Evolutionary conservation across 345 rosid species (phyloP).

Genomic region (Garcia nutans): DNA sequence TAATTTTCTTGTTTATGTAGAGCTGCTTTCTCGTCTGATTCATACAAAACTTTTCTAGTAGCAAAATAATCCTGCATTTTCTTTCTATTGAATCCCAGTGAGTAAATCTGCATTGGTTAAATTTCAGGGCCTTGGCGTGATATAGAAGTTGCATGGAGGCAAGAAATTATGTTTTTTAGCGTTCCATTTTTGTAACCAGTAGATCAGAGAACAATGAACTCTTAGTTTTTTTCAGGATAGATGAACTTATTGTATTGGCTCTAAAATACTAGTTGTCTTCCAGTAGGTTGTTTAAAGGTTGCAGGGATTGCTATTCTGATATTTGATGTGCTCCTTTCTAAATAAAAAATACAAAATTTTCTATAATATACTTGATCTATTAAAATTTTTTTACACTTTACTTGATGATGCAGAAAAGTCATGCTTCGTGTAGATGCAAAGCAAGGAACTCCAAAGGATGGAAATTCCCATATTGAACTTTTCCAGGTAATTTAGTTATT

Average conservation of each 20-base stretch:
- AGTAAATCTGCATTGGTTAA: background rate
- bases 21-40: background rate
- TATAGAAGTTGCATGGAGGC: background rate
- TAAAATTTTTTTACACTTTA: too few relatives aligned
- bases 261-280: background rate
- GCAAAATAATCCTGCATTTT: too few relatives aligned
- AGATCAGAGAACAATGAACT: background rate
- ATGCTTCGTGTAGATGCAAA: slow-evolving; percentile 93
- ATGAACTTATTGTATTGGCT: background rate
- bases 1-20: too few relatives aligned
- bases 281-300: background rate
- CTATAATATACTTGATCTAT: too few relatives aligned
- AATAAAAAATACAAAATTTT: too few relatives aligned
- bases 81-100: background rate
- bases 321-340: background rate
- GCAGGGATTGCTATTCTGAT: slow-evolving; percentile 9
- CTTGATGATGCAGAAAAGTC: slow-evolving; percentile 63
- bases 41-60: background rate
- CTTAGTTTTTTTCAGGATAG: background rate
- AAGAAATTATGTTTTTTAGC: background rate
- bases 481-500: slow-evolving; percentile 56
- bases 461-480: slow-evolving; percentile 83
- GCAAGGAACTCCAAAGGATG: slow-evolving; percentile 92
- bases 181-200: background rate
- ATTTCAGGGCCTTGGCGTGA: background rate